Evolutionary conservation across 2,329 filamentous ascomycete genomes (phyloP), one percentile per base, ranked within the genome.

Genomic region (Aureobasidium uvarum): DNA sequence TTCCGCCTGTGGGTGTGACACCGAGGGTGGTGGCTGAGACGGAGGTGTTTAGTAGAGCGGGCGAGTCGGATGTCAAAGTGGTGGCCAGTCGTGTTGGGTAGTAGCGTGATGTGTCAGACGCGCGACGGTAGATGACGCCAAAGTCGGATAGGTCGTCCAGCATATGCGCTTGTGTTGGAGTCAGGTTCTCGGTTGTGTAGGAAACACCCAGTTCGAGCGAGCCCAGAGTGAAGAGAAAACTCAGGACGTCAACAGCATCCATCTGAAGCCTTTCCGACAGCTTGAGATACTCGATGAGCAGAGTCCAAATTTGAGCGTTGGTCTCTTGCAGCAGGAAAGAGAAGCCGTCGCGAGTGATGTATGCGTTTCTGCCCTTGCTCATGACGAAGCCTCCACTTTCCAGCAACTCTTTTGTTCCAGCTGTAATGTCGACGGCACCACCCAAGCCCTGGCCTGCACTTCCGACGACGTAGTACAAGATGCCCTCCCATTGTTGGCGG

Each of bases 241-340:
- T 93, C 6, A 99, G 86, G 75, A 98, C 93, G 73, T 99, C 95
- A 55, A 96, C 92, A 66, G 90, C 88, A 70, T 96, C 92, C 83
- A 96, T 89, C 38, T 85, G 85, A 18, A 90, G 81, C 4, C 38
- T 63, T 58, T 69, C 89, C 51, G 90, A 89, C 67, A 92, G 90
- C 70, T 96, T 91, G 59, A 99, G 87, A 83, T 96, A 99, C 38
- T 97, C 87, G 36, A 99, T 89, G 41, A 99, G 83, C 54, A 99
- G 82, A 31, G 92, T 95, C 95, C 95, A 99, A 41, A 99, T 92
- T 77, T 99, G 95, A 0, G 94, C 92, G 75, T 97, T 98, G 66
- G 94, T 89, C 74, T 97, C 94, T 73, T 98, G 94, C 10, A 99
- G 82, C 65, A 99, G 82, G 73, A 99, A 99, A 0, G 91, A 93